phyloP scores from a whole-genome alignment of 164 flowering plant genomes.

The grape (Vitis vinifera) region ASM3070453v1 NC_081823.1:2393501-2394000 shows the following conservation, averaged over 20 bases:
- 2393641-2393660: background rate
- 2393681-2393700: background rate
- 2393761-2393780: background rate
- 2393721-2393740: background rate
- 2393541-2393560: too few species aligned
- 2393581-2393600: too few species aligned
- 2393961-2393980: conserved; percentile 71
- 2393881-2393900: conserved; percentile 65
- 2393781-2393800: too few species aligned
- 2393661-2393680: background rate
- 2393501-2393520: too few species aligned
- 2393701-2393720: background rate
- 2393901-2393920: conserved; percentile 69
- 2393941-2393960: conserved; percentile 85
- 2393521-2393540: too few species aligned
- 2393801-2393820: background rate
- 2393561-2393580: too few species aligned
- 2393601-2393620: background rate
- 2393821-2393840: background rate
- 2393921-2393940: conserved; percentile 91
- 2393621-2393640: background rate
- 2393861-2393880: conserved; percentile 73
- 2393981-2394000: conserved; percentile 92
- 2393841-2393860: conserved; percentile 64
- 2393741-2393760: background rate